Evolutionary conservation across 176 grass and related monocot genomes (phyloP).

Genomic region (Tillandsia leiboldiana): DNA sequence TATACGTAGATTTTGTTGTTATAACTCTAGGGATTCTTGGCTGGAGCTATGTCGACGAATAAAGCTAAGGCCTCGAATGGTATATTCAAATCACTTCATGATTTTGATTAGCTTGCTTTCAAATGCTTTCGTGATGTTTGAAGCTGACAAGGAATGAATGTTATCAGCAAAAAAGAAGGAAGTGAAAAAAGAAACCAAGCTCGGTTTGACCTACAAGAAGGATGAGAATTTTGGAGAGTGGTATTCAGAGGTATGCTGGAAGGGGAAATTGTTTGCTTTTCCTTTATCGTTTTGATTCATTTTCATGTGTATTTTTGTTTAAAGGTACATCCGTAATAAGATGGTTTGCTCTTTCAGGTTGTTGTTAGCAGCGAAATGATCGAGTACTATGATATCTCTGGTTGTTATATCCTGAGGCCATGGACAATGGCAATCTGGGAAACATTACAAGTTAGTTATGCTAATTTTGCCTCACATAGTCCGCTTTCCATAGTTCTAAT

Average conservation of each 20-base stretch:
- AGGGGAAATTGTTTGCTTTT: neutral
- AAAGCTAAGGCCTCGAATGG: neutral
- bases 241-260: slow-evolving; percentile 71
- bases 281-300: neutral
- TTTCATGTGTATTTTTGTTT: neutral
- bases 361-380: slow-evolving; percentile 95
- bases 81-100: neutral
- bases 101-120: neutral
- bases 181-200: slow-evolving; percentile 91
- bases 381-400: slow-evolving; percentile 95
- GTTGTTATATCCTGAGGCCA: slow-evolving; percentile 88
- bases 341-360: slow-evolving; percentile 37
- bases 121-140: neutral
- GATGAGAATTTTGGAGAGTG: slow-evolving; percentile 86
- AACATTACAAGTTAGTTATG: slow-evolving; percentile 48
- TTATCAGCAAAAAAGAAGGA: slow-evolving; percentile 77
- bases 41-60: neutral
- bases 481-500: too few species aligned
- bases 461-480: too few species aligned
- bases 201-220: slow-evolving; percentile 77
- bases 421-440: slow-evolving; percentile 91
- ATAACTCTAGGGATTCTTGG: neutral
- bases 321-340: neutral
- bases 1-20: neutral
- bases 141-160: neutral